Evolutionary conservation across 257 asterid species (phyloP).

Genomic region (Scutellaria minor): DNA sequence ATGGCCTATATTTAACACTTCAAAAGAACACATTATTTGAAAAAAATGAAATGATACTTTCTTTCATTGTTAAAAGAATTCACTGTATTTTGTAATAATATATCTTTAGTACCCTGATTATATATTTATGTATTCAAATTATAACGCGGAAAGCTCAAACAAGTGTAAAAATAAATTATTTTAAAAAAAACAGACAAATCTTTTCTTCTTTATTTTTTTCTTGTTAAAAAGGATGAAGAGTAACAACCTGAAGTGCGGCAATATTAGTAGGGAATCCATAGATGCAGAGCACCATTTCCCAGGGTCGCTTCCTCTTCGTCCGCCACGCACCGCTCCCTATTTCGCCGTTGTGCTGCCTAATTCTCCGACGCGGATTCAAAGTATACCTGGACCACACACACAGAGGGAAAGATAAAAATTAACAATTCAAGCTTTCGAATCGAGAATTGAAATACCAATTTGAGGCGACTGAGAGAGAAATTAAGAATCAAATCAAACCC

Average conservation of each 20-base stretch:
- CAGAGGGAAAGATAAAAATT: background rate
- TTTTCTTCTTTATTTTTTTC: no score
- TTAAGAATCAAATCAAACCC: conserved; percentile 56
- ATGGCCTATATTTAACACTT: no score
- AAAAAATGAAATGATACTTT: background rate
- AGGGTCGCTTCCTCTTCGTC: conserved; percentile 91
- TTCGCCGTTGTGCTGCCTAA: conserved; percentile 96
- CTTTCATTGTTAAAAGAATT: background rate
- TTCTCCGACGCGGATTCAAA: conserved; percentile 86
- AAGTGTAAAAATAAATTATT: background rate
- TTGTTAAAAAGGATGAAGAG: conserved; percentile 10
- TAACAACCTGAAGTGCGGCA: conserved; percentile 87
- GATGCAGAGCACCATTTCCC: conserved; percentile 97
- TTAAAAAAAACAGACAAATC: background rate
- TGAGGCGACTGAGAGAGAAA: background rate
- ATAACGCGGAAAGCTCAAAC: conserved; percentile 6
- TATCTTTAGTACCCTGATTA: background rate
- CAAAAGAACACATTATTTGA: no score
- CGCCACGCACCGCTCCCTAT: conserved; percentile 78
- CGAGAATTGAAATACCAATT: background rate
- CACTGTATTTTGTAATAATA: background rate
- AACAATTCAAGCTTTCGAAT: background rate
- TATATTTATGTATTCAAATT: background rate
- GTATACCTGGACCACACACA: conserved; percentile 55
- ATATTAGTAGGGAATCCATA: conserved; percentile 88